Evolutionary conservation across 139 green algal species (phyloP).

Genomic region (Haematococcus sp.): DNA sequence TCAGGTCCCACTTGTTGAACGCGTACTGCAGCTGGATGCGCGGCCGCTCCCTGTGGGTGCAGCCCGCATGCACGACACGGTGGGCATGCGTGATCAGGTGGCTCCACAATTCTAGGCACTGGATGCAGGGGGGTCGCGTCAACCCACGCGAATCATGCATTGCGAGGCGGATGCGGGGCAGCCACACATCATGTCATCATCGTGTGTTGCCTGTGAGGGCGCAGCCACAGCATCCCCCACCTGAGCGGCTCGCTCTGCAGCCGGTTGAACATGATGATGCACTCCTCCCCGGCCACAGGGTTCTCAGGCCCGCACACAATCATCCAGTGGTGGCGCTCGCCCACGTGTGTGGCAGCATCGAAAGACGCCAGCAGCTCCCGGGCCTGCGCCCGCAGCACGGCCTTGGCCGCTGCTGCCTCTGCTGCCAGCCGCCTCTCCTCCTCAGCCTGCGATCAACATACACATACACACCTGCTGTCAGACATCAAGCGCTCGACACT

Average conservation of each 20-base stretch:
- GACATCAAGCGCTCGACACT: too few species aligned
- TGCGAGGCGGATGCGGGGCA: too few species aligned
- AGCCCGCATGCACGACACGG: neutral
- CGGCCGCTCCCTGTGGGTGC: constrained; percentile 44
- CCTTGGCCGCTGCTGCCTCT: neutral
- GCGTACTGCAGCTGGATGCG: constrained; percentile 50
- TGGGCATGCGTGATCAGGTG: neutral
- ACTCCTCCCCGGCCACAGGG: constrained; percentile 61
- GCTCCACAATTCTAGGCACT: neutral
- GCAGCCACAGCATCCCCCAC: constrained; percentile 18
- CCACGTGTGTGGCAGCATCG: constrained; percentile 8
- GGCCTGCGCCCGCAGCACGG: neutral
- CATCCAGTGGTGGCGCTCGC: constrained; percentile 58
- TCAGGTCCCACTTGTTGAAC: constrained; percentile 78
- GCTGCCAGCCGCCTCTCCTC: neutral
- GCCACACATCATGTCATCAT: neutral
- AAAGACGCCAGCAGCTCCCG: neutral
- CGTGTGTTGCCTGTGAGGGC: neutral
- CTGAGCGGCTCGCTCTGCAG: constrained; percentile 56
- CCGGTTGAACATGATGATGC: constrained; percentile 68
- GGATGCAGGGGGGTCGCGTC: too few species aligned
- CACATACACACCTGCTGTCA: too few species aligned
- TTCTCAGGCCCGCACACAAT: constrained; percentile 66
- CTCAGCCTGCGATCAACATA: too few species aligned
- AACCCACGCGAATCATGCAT: too few species aligned